phyloP scores from a whole-genome alignment of 371 early-diverging fungal species.

The Mortierella sp. region DNA sequence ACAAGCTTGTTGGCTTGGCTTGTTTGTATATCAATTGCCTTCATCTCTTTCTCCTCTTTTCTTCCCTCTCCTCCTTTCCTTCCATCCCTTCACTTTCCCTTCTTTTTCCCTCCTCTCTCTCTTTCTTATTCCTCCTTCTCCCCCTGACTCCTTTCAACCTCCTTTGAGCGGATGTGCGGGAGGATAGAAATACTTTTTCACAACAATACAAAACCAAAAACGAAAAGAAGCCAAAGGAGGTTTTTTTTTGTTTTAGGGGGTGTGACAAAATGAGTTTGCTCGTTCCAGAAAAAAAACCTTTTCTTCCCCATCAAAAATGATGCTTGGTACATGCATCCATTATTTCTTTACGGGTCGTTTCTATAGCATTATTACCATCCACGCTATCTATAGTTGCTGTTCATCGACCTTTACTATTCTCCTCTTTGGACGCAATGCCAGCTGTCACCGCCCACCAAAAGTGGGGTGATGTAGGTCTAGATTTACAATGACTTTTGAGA shows the following conservation, averaged over 20 bases:
- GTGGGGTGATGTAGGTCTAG: not conserved
- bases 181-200: not conserved
- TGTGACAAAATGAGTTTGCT: not conserved
- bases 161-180: not conserved
- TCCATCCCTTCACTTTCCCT: not conserved
- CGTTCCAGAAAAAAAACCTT: not conserved
- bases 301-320: not conserved
- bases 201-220: not conserved
- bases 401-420: not conserved
- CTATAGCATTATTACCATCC: not conserved
- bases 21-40: not conserved
- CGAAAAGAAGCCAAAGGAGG: not conserved
- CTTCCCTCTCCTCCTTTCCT: not conserved
- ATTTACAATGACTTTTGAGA: slow-evolving; percentile 1
- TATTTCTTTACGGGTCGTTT: not conserved
- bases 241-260: not conserved
- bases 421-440: not conserved
- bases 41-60: not conserved
- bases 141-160: slow-evolving; percentile 1
- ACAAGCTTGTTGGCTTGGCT: not conserved
- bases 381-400: not conserved
- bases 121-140: not conserved
- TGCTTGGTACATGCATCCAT: not conserved
- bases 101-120: not conserved
- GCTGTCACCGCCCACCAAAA: too few relatives aligned